Evolutionary conservation across 2,329 filamentous ascomycete genomes (phyloP), one percentile per base, ranked within the genome.

Genomic region (Cordyceps farinosa): DNA sequence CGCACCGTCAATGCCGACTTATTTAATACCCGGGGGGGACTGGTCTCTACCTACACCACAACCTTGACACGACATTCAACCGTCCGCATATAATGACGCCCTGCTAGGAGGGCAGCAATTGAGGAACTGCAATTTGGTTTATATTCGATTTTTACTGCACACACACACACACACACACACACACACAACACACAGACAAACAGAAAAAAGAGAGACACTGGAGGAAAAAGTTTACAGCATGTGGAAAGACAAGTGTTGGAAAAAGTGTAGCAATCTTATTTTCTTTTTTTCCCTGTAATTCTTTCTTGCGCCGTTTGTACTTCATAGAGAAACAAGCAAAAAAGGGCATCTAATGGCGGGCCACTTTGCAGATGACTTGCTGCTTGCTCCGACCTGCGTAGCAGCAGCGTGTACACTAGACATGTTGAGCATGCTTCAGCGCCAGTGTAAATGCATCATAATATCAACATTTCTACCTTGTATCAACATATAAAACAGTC

Each of bases 21-120:
- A 51, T 51, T 51, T 60, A 60, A 60, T 60, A 52, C 36, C 57
- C 57, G 36, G 36, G 57, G 22, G 56, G 47, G n/a, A 52, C 57
- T 44, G 57, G 57, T 51, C 27, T 44, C 22, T 17, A 59, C 13
- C 44, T n/a, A 32, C 17, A 52, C 50, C 50, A 54, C 40, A 44
- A 53, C 50, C 50, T 61, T 34, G 32, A 60, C 11, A 61, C 40
- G 50, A 61, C 58, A 54, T 54, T 61, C 58, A 53, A 54, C 50
- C 50, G 50, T 53, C 50, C 53, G 50, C 48, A 61, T 53, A 45
- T 54, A 61, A 53, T 48, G 45, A 32, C 54, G 17, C 42, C 44
- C 55, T 48, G 9, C 32, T 38, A 51, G 27, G 11, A 52, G 47
- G 45, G 47, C 34, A 32, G 40, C 54, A 57, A 45, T 32, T 27